Evolutionary conservation across 2,329 filamentous ascomycete species (phyloP).

Genomic region (Pyrenochaeta sp.): DNA sequence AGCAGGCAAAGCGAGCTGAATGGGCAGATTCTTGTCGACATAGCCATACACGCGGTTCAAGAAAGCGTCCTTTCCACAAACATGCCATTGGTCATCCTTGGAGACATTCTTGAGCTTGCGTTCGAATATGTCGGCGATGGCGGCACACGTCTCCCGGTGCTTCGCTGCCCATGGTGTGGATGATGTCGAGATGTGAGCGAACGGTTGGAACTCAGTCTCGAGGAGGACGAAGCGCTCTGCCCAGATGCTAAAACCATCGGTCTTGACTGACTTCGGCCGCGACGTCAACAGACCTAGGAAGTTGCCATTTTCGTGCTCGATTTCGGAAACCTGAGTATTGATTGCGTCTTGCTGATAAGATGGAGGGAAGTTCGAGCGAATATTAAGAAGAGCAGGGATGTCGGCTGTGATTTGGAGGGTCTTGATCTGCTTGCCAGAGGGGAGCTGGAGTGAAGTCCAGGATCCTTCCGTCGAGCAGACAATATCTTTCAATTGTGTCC

Average conservation of each 20-base stretch:
- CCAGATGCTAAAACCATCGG: slow-evolving; percentile 36
- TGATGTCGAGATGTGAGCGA: slow-evolving; percentile 24
- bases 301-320: slow-evolving; percentile 31
- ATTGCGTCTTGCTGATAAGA: slow-evolving; percentile 29
- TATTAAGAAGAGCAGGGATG: slow-evolving; percentile 27
- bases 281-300: slow-evolving; percentile 34
- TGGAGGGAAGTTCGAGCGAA: slow-evolving; percentile 35
- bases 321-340: slow-evolving; percentile 28
- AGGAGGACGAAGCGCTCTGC: slow-evolving; percentile 40
- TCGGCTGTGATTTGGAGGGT: slow-evolving; percentile 25
- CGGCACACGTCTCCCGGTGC: slow-evolving; percentile 26
- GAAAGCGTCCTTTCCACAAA: slow-evolving; percentile 33
- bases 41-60: slow-evolving; percentile 37
- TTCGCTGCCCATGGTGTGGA: slow-evolving; percentile 29
- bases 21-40: slow-evolving; percentile 35
- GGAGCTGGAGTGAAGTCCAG: slow-evolving; percentile 27
- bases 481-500: slow-evolving; percentile 28
- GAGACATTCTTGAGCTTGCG: slow-evolving; percentile 39
- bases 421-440: slow-evolving; percentile 36
- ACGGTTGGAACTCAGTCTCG: slow-evolving; percentile 38
- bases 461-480: slow-evolving; percentile 23
- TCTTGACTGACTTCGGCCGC: slow-evolving; percentile 30
- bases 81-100: slow-evolving; percentile 39
- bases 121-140: slow-evolving; percentile 39
- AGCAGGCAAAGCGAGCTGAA: slow-evolving; percentile 58